These are phyloP conservation scores for Cystobasidium onofrii DNA, from an alignment of 768 basidiomycete species.

Conservation along the genomic window DNA sequence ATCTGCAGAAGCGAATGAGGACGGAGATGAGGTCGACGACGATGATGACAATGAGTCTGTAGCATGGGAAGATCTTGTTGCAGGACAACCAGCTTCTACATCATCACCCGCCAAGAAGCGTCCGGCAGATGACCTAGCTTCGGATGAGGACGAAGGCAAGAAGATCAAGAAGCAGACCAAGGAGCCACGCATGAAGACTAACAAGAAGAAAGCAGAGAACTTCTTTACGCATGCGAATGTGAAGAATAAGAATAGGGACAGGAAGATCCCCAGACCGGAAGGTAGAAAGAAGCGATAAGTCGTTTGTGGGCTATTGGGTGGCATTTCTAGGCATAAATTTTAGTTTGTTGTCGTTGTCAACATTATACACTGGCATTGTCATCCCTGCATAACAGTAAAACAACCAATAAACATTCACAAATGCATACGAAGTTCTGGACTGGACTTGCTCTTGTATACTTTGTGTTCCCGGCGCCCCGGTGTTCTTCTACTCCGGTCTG, in stretches of 20 bases:
- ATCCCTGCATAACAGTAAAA: background rate
- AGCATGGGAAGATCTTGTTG: conserved; percentile 30
- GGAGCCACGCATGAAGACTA: conserved; percentile 80
- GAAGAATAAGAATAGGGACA: conserved; percentile 45
- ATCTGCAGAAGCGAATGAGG: conserved; percentile 40
- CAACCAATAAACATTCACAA: background rate
- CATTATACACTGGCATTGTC: background rate
- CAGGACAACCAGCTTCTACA: background rate
- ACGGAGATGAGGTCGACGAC: conserved; percentile 40
- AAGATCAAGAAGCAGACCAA: conserved; percentile 49
- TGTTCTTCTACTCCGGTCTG: background rate
- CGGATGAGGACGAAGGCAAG: conserved; percentile 47
- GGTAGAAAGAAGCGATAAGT: conserved; percentile 15
- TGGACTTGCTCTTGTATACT: background rate
- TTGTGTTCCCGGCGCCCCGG: background rate
- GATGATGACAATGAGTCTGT: conserved; percentile 29
- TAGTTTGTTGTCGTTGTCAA: background rate
- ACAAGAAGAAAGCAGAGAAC: conserved; percentile 86
- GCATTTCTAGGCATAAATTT: background rate
- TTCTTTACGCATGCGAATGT: conserved; percentile 54
- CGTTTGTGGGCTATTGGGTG: background rate
- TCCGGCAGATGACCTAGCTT: conserved; percentile 41
- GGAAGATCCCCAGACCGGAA: conserved; percentile 28
- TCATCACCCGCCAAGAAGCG: background rate
- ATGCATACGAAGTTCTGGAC: background rate